Evolutionary conservation across 352 stramenopile species (phyloP).

Genomic region (Pythium rhizo-oryzae): DNA sequence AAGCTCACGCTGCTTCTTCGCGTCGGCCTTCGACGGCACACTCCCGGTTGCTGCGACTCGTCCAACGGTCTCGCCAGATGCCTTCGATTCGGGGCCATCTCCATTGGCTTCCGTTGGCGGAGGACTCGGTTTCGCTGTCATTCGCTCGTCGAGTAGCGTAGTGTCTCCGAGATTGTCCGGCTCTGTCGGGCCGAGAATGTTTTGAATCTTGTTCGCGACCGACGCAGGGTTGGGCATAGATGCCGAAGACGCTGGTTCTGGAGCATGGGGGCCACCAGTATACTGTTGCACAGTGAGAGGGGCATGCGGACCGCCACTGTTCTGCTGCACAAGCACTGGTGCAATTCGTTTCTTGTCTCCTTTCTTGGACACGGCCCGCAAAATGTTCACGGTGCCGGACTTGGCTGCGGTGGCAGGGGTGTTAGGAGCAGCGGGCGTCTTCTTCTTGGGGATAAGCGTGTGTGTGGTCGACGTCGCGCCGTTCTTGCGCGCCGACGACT

Average conservation of each 20-base stretch:
- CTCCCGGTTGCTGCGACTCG: neutral
- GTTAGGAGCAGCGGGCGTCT: constrained; percentile 4
- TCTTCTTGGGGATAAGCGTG: constrained; percentile 72
- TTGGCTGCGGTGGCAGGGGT: constrained; percentile 22
- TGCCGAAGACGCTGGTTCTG: constrained; percentile 1
- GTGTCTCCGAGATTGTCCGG: constrained; percentile 56
- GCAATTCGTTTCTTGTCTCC: constrained; percentile 71
- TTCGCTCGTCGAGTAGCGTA: constrained; percentile 58
- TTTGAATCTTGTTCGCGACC: constrained; percentile 79
- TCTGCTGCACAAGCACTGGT: constrained; percentile 47
- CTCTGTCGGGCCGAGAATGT: constrained; percentile 68
- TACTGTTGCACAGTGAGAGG: neutral
- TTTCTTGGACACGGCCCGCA: constrained; percentile 43
- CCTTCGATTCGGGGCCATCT: neutral
- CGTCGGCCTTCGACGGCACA: constrained; percentile 9
- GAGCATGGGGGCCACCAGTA: neutral
- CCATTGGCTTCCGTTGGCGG: neutral
- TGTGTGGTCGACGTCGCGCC: constrained; percentile 22
- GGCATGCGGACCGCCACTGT: constrained; percentile 14
- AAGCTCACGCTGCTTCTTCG: constrained; percentile 23
- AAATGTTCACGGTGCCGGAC: constrained; percentile 32
- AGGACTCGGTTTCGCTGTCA: constrained; percentile 39
- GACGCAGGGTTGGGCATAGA: constrained; percentile 48
- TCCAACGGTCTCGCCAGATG: neutral
- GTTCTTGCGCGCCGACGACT: constrained; percentile 32